A percentile compares a stretch with the other conserved stretches of the same genome.
These are phyloP conservation scores for Filosporella fistucella DNA, from an alignment of 495 filamentous ascomycete species.

Conservation along the genomic window DNA sequence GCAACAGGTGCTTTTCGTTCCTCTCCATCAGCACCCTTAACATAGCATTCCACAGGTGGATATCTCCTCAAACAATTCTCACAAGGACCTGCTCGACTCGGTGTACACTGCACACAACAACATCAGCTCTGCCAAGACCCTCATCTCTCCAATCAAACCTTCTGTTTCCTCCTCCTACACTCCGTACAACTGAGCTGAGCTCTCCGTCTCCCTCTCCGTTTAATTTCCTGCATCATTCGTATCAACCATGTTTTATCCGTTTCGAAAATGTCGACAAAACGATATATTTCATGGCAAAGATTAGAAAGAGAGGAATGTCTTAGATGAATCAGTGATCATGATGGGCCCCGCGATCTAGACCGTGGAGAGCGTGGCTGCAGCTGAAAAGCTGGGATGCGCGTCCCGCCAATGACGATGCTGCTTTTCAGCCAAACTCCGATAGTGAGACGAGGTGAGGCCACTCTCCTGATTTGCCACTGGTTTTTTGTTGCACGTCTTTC, in stretches of 20 bases:
- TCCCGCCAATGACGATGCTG: neutral
- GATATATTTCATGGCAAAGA: neutral
- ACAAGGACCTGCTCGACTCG: conserved; percentile 8
- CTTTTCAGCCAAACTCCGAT: neutral
- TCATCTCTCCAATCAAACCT: neutral
- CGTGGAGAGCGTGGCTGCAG: neutral
- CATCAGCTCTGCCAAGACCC: neutral
- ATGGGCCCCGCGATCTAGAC: neutral
- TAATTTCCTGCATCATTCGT: neutral
- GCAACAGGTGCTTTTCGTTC: neutral
- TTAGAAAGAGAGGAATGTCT: neutral
- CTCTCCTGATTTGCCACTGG: too few relatives aligned
- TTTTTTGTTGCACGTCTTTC: too few relatives aligned
- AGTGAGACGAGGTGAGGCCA: neutral
- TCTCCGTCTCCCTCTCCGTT: neutral
- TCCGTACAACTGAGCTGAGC: conserved; percentile 1
- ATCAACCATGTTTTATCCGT: too few relatives aligned
- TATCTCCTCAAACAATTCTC: conserved; percentile 9
- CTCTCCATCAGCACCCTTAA: neutral
- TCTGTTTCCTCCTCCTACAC: conserved; percentile 4
- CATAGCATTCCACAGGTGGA: conserved; percentile 11
- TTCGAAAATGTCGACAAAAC: neutral
- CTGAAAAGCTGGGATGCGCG: neutral
- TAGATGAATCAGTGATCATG: neutral
- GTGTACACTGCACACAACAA: conserved; percentile 5